Conservation (phyloP, 1,139 yeast species). For the Pichia sp. region DNA sequence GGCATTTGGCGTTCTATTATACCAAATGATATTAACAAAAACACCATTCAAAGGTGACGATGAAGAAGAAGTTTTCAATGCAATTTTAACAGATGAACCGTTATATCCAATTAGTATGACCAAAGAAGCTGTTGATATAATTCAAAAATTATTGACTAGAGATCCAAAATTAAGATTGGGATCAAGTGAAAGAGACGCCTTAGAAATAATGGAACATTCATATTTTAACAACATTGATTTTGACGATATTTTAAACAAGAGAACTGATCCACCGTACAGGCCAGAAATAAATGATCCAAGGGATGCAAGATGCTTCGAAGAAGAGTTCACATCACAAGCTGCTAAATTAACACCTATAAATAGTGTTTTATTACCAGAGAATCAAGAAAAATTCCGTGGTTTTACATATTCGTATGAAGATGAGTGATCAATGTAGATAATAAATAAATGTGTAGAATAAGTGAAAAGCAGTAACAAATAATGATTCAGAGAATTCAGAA, state of each 20-base stretch:
- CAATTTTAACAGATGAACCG: conserved; percentile 97
- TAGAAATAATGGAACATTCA: conserved; percentile 91
- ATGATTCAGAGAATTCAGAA: too few relatives aligned
- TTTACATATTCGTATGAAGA: conserved; percentile 84
- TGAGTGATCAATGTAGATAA: conserved; percentile 1
- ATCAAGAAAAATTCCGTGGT: conserved; percentile 97
- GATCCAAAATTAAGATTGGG: conserved; percentile 85
- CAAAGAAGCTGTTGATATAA: conserved; percentile 87
- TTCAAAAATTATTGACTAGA: conserved; percentile 84
- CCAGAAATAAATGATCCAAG: conserved; percentile 81
- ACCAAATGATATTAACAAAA: conserved; percentile 93
- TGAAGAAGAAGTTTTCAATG: conserved; percentile 96
- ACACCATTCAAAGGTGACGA: conserved; percentile 98
- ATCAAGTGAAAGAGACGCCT: conserved; percentile 79
- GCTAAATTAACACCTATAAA: conserved; percentile 95
- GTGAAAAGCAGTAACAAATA: too few relatives aligned
- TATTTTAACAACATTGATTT: conserved; percentile 86
- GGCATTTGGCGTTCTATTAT: conserved; percentile 95
- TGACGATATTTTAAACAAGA: conserved; percentile 70
- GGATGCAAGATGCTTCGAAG: conserved; percentile 89
- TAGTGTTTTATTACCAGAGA: conserved; percentile 73
- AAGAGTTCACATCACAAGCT: conserved; percentile 89
- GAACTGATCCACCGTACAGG: conserved; percentile 77
- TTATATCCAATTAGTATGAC: conserved; percentile 97
- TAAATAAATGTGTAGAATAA: too few relatives aligned